A percentile compares a stretch with the other conserved stretches of the same genome.
Conservation (phyloP, 2,329 filamentous ascomycete species). For the Alternaria solani region DNA sequence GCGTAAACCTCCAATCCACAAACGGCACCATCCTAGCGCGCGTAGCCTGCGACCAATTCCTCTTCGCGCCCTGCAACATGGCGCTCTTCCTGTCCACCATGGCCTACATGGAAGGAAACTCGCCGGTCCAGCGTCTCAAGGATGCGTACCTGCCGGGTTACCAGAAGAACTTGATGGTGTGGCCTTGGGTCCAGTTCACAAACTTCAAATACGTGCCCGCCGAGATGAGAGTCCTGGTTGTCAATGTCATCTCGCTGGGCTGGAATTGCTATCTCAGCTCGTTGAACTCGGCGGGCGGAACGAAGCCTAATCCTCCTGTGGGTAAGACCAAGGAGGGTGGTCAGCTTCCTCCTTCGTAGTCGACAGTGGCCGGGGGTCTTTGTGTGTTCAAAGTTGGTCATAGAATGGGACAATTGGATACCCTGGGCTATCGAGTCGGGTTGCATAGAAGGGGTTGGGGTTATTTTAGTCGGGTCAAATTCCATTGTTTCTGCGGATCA, state of each 20-base stretch:
- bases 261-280: slow-evolving; percentile 55
- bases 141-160: slow-evolving; percentile 76
- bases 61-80: slow-evolving; percentile 87
- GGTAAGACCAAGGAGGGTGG: slow-evolving; percentile 36
- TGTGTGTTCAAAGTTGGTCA: background rate
- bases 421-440: background rate
- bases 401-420: background rate
- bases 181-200: slow-evolving; percentile 82
- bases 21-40: slow-evolving; percentile 78
- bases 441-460: background rate
- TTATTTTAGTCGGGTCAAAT: background rate
- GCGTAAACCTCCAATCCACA: slow-evolving; percentile 69
- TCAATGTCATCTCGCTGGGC: slow-evolving; percentile 78
- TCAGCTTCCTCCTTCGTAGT: slow-evolving; percentile 37
- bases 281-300: slow-evolving; percentile 46
- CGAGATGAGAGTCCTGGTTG: slow-evolving; percentile 82
- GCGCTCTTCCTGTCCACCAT: slow-evolving; percentile 81
- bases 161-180: slow-evolving; percentile 84
- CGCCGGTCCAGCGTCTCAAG: slow-evolving; percentile 72
- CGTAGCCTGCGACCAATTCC: slow-evolving; percentile 77
- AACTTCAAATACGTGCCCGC: slow-evolving; percentile 91
- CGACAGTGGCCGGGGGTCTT: background rate
- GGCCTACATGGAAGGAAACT: slow-evolving; percentile 78
- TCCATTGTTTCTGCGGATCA: background rate
- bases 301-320: slow-evolving; percentile 14